phyloP scores from a whole-genome alignment of 139 green algal genomes.

The Chlamydomonas sphaeroides region DNA sequence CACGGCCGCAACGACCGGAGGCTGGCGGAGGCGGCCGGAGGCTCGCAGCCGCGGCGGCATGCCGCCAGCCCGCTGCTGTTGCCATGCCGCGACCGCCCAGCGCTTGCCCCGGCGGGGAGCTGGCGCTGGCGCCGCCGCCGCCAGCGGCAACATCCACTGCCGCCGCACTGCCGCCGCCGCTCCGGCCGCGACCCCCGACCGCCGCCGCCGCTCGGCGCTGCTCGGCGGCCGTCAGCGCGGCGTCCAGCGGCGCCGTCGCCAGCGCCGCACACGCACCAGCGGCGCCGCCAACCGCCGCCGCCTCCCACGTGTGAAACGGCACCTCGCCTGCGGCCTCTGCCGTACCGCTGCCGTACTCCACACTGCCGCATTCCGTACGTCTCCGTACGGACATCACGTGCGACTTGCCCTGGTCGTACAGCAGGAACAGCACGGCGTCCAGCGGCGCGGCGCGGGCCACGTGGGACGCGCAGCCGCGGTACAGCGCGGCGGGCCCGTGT shows the following conservation, averaged over 20 bases:
- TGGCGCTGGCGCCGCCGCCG: too few species aligned
- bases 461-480: neutral
- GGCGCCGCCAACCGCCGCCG: neutral
- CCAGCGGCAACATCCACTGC: too few species aligned
- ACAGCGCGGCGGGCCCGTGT: neutral
- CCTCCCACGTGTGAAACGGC: neutral
- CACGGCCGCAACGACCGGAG: too few species aligned
- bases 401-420: constrained; percentile 11
- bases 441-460: neutral
- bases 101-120: too few species aligned
- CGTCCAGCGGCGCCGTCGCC: neutral
- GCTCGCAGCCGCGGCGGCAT: too few species aligned
- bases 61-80: too few species aligned
- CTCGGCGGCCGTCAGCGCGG: neutral
- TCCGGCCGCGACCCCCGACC: too few species aligned
- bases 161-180: too few species aligned
- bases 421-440: constrained; percentile 12
- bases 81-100: too few species aligned
- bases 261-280: neutral
- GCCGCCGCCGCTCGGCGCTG: too few species aligned
- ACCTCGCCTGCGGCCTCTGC: neutral
- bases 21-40: too few species aligned
- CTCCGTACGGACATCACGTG: neutral
- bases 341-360: neutral
- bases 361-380: too few species aligned